A percentile compares a stretch with the other conserved stretches of the same genome.
phyloP scores from a whole-genome alignment of 2,329 filamentous ascomycete genomes.

The Acrocalymma vagum region DNA sequence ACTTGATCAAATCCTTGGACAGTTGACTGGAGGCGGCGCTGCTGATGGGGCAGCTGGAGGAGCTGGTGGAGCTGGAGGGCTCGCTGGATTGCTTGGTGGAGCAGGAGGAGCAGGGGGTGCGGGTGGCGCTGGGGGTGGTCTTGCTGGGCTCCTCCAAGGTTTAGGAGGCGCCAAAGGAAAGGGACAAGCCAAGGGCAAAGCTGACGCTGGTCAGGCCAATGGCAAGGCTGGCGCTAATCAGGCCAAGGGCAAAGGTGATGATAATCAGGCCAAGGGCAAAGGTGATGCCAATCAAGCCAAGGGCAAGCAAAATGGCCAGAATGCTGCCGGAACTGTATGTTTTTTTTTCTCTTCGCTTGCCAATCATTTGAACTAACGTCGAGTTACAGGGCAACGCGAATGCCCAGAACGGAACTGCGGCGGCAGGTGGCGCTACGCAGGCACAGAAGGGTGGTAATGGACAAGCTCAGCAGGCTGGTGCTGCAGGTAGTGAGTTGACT shows the following conservation, averaged over 20 bases:
- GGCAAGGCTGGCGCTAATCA: constrained; percentile 11
- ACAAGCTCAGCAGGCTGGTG: too few relatives aligned
- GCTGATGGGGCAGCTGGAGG: constrained; percentile 17
- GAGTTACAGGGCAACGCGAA: too few relatives aligned
- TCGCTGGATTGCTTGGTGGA: constrained; percentile 1
- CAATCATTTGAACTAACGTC: too few relatives aligned
- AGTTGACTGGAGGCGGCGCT: constrained; percentile 20
- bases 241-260: constrained; percentile 10
- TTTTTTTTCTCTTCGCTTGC: too few relatives aligned
- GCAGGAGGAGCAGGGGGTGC: constrained; percentile 4
- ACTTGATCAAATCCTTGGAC: constrained; percentile 33
- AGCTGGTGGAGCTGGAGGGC: constrained; percentile 14
- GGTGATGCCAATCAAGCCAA: constrained; percentile 10
- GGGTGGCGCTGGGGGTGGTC: constrained; percentile 13
- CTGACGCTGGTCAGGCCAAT: constrained; percentile 4
- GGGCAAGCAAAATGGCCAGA: constrained; percentile 10
- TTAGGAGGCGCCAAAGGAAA: constrained; percentile 8
- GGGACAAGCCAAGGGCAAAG: constrained; percentile 11
- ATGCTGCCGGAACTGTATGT: too few relatives aligned
- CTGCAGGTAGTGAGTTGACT: too few relatives aligned
- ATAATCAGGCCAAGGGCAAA: constrained; percentile 5
- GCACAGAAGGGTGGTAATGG: too few relatives aligned
- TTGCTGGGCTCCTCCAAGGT: constrained; percentile 18
- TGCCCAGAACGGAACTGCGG: too few relatives aligned
- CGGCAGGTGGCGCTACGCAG: too few relatives aligned